Conservation (phyloP, 1,284 basidiomycete genomes). For the Pseudozyma flocculosa region DNA sequence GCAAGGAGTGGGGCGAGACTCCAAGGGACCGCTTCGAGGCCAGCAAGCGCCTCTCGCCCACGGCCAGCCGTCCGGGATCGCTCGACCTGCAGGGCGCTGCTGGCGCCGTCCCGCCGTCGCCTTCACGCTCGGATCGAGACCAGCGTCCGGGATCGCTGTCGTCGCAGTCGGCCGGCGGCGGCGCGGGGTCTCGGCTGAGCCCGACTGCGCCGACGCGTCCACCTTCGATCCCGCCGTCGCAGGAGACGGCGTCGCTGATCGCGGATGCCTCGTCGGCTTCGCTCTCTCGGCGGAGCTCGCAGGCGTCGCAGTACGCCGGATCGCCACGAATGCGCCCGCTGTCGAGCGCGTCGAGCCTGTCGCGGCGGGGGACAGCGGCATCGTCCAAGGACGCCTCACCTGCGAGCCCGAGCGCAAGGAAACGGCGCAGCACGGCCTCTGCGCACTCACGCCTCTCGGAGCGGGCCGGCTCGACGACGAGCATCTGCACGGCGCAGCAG, state of each 20-base stretch:
- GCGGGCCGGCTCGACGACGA: not conserved
- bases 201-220: conserved; percentile 22
- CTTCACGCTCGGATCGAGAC: not conserved
- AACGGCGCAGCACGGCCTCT: not conserved
- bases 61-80: no score
- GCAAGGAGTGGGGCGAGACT: not conserved
- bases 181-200: conserved; percentile 3
- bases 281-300: conserved; percentile 22
- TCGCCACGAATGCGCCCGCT: conserved; percentile 19
- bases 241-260: conserved; percentile 35
- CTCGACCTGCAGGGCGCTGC: not conserved
- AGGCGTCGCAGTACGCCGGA: conserved; percentile 13
- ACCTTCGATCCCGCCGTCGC: conserved; percentile 21
- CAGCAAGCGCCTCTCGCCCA: not conserved
- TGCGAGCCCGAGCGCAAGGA: not conserved
- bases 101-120: not conserved
- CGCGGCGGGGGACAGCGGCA: conserved; percentile 5
- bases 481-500: not conserved
- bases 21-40: not conserved
- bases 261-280: conserved; percentile 20
- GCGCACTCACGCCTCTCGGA: not conserved
- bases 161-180: not conserved
- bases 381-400: not conserved
- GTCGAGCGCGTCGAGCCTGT: conserved; percentile 11
- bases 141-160: not conserved